Percentiles rank a stretch among this genome's conserved stretches.
Evolutionary conservation across 2,329 filamentous ascomycete species (phyloP).

Genomic region (Lojkania enalia): DNA sequence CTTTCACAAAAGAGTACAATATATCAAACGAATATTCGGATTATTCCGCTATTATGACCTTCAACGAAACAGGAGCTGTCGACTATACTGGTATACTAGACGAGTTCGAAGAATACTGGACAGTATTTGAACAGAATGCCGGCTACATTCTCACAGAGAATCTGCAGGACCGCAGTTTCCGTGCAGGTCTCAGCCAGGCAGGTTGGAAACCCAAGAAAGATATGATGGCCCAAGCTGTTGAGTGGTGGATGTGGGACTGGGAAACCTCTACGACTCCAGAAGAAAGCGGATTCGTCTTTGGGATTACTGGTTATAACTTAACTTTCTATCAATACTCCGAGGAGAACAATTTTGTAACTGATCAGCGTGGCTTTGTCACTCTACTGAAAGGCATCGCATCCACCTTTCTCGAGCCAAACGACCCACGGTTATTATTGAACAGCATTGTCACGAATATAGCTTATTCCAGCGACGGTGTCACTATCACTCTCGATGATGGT

Average conservation of each 20-base stretch:
- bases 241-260: conserved; percentile 64
- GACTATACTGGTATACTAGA: conserved; percentile 58
- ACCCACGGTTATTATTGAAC: conserved; percentile 61
- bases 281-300: conserved; percentile 59
- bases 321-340: conserved; percentile 66
- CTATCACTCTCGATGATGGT: conserved; percentile 57
- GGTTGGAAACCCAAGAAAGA: conserved; percentile 65
- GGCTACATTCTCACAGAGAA: conserved; percentile 62
- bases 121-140: conserved; percentile 55
- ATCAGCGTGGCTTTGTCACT: conserved; percentile 63
- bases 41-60: conserved; percentile 62
- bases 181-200: conserved; percentile 61
- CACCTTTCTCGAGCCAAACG: conserved; percentile 60
- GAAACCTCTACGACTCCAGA: conserved; percentile 63
- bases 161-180: conserved; percentile 63
- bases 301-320: conserved; percentile 60
- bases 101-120: conserved; percentile 54
- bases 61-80: conserved; percentile 59
- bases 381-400: conserved; percentile 61
- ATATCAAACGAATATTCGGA: conserved; percentile 62
- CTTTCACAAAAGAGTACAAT: conserved; percentile 60
- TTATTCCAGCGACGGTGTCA: conserved; percentile 59
- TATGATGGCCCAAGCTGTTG: conserved; percentile 60
- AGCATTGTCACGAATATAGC: conserved; percentile 60
- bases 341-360: conserved; percentile 63